Conservation (phyloP, 345 rosid species). For the Tarenaya hassleriana region DNA sequence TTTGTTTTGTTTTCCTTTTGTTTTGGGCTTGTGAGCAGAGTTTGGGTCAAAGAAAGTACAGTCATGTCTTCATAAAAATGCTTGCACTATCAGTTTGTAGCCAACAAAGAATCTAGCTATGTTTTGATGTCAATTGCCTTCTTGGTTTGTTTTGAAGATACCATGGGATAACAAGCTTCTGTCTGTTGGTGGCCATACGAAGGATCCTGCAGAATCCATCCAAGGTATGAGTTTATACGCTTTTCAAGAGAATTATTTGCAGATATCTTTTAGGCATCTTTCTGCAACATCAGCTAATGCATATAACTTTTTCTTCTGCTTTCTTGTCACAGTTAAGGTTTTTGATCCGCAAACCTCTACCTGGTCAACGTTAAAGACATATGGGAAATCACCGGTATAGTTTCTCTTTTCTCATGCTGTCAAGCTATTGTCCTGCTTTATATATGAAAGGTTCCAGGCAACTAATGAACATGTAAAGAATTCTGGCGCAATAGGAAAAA, state of each 20-base stretch:
- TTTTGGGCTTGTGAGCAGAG: constrained; percentile 19
- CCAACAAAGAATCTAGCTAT: constrained; percentile 18
- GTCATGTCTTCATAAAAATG: constrained; percentile 10
- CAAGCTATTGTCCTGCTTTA: constrained; percentile 9
- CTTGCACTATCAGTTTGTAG: constrained; percentile 21
- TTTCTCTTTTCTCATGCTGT: constrained; percentile 20
- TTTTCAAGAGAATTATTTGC: constrained; percentile 5
- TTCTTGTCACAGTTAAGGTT: constrained; percentile 63
- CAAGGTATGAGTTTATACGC: constrained; percentile 44
- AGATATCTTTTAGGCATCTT: constrained; percentile 4
- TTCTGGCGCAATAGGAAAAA: neutral
- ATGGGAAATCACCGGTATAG: constrained; percentile 97
- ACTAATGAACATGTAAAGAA: neutral
- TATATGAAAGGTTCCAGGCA: constrained; percentile 16
- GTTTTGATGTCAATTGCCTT: constrained; percentile 12
- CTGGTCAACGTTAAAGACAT: constrained; percentile 89
- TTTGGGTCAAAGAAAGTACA: constrained; percentile 11
- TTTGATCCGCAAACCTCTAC: constrained; percentile 67
- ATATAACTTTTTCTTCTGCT: constrained; percentile 11
- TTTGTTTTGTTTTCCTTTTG: constrained; percentile 9
- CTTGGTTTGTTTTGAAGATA: constrained; percentile 46
- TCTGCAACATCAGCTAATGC: constrained; percentile 14
- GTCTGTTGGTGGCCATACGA: constrained; percentile 90
- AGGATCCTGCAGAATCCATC: constrained; percentile 81
- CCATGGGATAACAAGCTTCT: constrained; percentile 89